A percentile compares a stretch with the other conserved stretches of the same genome.
Conservation (phyloP, 257 asterid species). For the Jasminum sambac region DNA sequence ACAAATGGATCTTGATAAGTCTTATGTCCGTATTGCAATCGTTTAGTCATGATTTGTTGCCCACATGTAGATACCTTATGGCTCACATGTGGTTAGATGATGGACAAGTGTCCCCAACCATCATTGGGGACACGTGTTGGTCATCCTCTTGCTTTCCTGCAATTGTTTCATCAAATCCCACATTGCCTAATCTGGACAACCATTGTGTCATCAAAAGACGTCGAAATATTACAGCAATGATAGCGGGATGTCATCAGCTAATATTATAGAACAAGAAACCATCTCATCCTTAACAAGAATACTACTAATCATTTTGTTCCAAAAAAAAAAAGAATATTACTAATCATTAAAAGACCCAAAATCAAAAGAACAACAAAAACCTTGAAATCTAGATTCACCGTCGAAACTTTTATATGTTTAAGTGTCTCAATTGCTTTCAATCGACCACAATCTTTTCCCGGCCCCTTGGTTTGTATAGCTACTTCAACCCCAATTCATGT, state of each 20-base stretch:
- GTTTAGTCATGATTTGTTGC: too few relatives aligned
- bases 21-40: slow-evolving; percentile 49
- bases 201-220: slow-evolving; percentile 43
- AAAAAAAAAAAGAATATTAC: too few relatives aligned
- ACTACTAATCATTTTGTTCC: too few relatives aligned
- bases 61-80: too few relatives aligned
- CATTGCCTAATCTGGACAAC: slow-evolving; percentile 53
- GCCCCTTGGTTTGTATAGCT: slow-evolving; percentile 35
- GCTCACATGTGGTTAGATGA: too few relatives aligned
- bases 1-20: not conserved
- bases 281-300: slow-evolving; percentile 12
- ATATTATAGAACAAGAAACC: slow-evolving; percentile 23
- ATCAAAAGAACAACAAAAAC: slow-evolving; percentile 29
- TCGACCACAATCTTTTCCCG: slow-evolving; percentile 47
- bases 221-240: slow-evolving; percentile 64
- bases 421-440: slow-evolving; percentile 33
- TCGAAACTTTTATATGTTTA: slow-evolving; percentile 45
- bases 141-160: too few relatives aligned
- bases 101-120: too few relatives aligned
- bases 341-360: not conserved
- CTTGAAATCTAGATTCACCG: slow-evolving; percentile 38
- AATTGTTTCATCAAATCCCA: slow-evolving; percentile 50
- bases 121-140: too few relatives aligned
- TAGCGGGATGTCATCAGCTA: slow-evolving; percentile 65
- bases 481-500: slow-evolving; percentile 43